Percentiles rank a stretch among this genome's conserved stretches.
Evolutionary conservation across 164 flowering plant genomes (phyloP).

Genomic region (Paratinospora sagittata): DNA sequence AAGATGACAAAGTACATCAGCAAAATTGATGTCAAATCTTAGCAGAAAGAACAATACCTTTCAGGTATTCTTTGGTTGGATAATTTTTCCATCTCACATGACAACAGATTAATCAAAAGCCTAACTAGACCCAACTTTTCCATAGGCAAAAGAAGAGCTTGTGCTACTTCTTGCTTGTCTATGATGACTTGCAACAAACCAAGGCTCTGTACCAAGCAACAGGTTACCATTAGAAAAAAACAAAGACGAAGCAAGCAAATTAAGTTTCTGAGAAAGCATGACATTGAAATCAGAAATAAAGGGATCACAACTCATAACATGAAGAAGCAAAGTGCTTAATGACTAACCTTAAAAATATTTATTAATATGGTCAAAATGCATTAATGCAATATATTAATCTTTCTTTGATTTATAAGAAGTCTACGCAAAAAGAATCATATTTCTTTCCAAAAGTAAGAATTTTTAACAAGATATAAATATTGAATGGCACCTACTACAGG

Average conservation of each 20-base stretch:
- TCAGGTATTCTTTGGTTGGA: constrained; percentile 49
- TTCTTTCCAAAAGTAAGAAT: not conserved
- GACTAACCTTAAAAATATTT: no score
- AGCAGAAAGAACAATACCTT: constrained; percentile 39
- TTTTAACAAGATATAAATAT: not conserved
- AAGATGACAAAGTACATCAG: not conserved
- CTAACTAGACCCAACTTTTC: constrained; percentile 60
- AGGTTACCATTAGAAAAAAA: constrained; percentile 7
- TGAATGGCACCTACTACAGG: not conserved
- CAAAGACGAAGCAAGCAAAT: not conserved
- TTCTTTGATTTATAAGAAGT: not conserved
- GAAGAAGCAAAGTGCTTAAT: not conserved
- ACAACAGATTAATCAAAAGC: constrained; percentile 55
- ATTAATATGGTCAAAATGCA: not conserved
- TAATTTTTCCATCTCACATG: constrained; percentile 57
- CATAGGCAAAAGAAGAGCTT: constrained; percentile 51
- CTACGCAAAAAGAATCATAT: not conserved
- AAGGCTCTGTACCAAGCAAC: constrained; percentile 42
- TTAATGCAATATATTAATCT: not conserved
- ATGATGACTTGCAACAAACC: constrained; percentile 53
- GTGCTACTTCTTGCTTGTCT: constrained; percentile 39
- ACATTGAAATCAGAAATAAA: not conserved
- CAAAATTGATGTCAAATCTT: not conserved
- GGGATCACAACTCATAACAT: not conserved
- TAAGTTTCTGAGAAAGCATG: not conserved